Evolutionary conservation across 2,329 filamentous ascomycete genomes (phyloP).

Genomic region (Aspergillus nomiae): DNA sequence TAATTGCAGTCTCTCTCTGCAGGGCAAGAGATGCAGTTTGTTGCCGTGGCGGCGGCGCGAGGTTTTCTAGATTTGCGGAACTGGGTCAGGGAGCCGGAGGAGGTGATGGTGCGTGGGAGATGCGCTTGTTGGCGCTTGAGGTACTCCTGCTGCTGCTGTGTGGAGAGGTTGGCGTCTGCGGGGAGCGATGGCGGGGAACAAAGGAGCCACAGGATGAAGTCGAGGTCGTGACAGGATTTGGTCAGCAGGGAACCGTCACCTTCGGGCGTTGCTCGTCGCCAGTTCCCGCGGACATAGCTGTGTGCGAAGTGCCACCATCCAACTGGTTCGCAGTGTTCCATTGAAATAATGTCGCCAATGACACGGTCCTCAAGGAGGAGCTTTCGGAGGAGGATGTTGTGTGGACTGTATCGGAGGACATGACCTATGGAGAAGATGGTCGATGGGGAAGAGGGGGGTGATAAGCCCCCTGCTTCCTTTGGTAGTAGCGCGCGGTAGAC

Average conservation of each 20-base stretch:
- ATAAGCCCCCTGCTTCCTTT: not conserved
- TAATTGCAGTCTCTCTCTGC: conserved; percentile 77
- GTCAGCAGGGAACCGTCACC: conserved; percentile 80
- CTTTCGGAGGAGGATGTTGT: conserved; percentile 82
- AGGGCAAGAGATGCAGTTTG: conserved; percentile 83
- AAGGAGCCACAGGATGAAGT: conserved; percentile 87
- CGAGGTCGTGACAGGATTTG: conserved; percentile 95
- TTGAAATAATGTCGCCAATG: conserved; percentile 81
- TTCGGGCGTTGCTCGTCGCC: conserved; percentile 75
- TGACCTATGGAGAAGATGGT: conserved; percentile 86
- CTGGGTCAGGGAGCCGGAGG: conserved; percentile 73
- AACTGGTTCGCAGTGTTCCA: conserved; percentile 91
- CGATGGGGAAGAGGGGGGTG: not conserved
- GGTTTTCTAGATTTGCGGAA: conserved; percentile 80
- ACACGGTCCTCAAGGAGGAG: conserved; percentile 72
- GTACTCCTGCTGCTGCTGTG: not conserved
- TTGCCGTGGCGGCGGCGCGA: conserved; percentile 69
- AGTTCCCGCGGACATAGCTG: conserved; percentile 89
- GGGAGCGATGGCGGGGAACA: conserved; percentile 64
- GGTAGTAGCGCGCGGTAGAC: conserved; percentile 56
- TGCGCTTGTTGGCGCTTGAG: conserved; percentile 57
- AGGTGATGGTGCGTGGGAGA: conserved; percentile 73
- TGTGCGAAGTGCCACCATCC: conserved; percentile 97
- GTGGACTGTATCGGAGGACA: conserved; percentile 88
- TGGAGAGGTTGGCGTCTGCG: conserved; percentile 12